Conservation (phyloP, 179 eudicot genomes). For the Amaranthus tricolor region DNA sequence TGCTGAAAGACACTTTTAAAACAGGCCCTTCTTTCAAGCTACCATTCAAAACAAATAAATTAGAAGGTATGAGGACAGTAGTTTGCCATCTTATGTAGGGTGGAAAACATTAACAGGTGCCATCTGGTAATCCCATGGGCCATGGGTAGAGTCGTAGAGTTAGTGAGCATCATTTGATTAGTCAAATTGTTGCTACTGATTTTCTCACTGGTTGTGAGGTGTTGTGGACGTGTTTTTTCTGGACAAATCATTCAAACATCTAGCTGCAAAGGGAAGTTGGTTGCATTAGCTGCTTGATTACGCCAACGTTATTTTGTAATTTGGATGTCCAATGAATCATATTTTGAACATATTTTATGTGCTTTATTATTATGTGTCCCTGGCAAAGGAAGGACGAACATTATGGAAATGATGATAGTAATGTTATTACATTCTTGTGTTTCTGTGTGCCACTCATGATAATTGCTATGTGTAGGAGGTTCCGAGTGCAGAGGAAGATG, state of each 20-base stretch:
- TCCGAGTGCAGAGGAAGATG: slow-evolving; percentile 50
- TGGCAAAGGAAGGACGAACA: not conserved
- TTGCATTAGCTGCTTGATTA: not conserved
- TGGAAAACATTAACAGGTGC: too few relatives aligned
- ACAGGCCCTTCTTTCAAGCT: too few relatives aligned
- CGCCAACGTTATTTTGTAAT: too few relatives aligned
- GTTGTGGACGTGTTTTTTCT: not conserved
- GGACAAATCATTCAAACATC: not conserved
- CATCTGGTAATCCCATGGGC: too few relatives aligned
- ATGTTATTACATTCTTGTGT: not conserved
- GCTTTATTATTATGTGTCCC: not conserved
- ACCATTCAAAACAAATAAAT: too few relatives aligned
- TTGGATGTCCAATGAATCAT: too few relatives aligned
- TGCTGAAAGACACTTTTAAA: too few relatives aligned
- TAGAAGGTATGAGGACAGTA: too few relatives aligned
- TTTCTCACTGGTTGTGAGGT: not conserved
- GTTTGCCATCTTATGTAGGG: too few relatives aligned
- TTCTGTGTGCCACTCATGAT: not conserved
- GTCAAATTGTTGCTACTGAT: too few relatives aligned
- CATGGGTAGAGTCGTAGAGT: too few relatives aligned
- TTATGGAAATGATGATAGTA: not conserved
- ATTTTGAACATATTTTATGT: not conserved
- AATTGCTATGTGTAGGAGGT: slow-evolving; percentile 39
- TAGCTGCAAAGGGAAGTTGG: not conserved
- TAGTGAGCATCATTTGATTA: too few relatives aligned